Conservation (phyloP, 306 rosid genomes). For the Rosa multiflora region DNA sequence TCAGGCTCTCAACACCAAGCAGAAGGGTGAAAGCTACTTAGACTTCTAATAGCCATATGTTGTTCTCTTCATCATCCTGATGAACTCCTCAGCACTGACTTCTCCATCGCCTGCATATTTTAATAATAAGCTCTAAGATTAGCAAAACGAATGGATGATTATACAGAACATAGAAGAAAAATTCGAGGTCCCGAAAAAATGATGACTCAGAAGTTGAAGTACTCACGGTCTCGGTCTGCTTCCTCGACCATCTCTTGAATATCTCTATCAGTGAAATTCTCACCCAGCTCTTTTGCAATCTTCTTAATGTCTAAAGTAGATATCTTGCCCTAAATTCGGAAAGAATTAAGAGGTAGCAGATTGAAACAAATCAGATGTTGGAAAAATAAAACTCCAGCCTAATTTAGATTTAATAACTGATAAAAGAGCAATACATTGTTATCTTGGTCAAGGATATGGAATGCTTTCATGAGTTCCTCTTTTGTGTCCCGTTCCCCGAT, state of each 20-base stretch:
- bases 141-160: not conserved
- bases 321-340: conserved; percentile 71
- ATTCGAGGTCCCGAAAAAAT: not conserved
- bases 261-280: conserved; percentile 58
- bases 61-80: conserved; percentile 68
- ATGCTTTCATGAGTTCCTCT: conserved; percentile 96
- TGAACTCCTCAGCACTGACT: conserved; percentile 56
- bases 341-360: conserved; percentile 17
- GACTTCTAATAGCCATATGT: conserved; percentile 31
- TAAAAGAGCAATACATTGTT: conserved; percentile 48
- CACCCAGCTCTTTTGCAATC: conserved; percentile 68
- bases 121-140: conserved; percentile 8
- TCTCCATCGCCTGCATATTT: conserved; percentile 64
- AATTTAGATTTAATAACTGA: not conserved
- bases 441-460: conserved; percentile 74
- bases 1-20: conserved; percentile 7
- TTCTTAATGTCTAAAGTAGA: conserved; percentile 71
- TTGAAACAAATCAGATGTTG: not conserved
- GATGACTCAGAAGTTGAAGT: not conserved
- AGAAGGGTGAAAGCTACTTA: conserved; percentile 4
- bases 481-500: conserved; percentile 96
- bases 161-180: not conserved
- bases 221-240: conserved; percentile 74
- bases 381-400: not conserved
- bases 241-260: conserved; percentile 71